A percentile compares a stretch with the other conserved stretches of the same genome.
These are phyloP conservation scores for Craterostigma plantagineum DNA, from an alignment of 257 asterid genomes.

Conservation along the genomic window DNA sequence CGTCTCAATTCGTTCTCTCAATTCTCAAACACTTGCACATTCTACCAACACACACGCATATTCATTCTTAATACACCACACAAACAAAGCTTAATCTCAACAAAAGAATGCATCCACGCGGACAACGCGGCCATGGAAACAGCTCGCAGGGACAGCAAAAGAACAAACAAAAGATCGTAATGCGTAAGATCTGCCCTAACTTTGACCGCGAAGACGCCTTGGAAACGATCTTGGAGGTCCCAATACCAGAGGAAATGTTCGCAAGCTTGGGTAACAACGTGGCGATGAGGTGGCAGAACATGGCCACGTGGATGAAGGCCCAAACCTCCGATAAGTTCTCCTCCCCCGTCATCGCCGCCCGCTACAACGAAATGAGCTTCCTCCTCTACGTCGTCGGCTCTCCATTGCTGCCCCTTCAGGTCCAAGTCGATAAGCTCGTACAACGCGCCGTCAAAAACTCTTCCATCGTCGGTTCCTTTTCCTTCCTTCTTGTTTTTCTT, in stretches of 20 bases:
- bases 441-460: conserved; percentile 55
- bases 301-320: conserved; percentile 94
- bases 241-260: conserved; percentile 91
- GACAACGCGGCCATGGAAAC: not conserved
- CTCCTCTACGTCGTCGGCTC: conserved; percentile 58
- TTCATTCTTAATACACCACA: too few relatives aligned
- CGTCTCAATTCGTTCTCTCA: too few relatives aligned
- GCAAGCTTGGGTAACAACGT: conserved; percentile 40
- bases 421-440: conserved; percentile 31
- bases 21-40: too few relatives aligned
- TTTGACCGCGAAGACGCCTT: conserved; percentile 61
- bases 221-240: conserved; percentile 83
- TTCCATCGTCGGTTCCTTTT: conserved; percentile 64
- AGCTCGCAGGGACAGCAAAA: conserved; percentile 12
- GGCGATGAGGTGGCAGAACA: conserved; percentile 76
- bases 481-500: too few relatives aligned
- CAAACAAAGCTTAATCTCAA: too few relatives aligned
- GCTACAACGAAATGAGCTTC: conserved; percentile 69
- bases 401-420: conserved; percentile 70
- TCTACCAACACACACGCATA: not conserved
- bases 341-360: conserved; percentile 58
- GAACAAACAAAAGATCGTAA: conserved; percentile 16
- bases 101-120: not conserved
- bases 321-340: conserved; percentile 76
- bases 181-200: conserved; percentile 80